Conservation (phyloP, 805 yeast species). For the Candida coquimbonensis region DNA sequence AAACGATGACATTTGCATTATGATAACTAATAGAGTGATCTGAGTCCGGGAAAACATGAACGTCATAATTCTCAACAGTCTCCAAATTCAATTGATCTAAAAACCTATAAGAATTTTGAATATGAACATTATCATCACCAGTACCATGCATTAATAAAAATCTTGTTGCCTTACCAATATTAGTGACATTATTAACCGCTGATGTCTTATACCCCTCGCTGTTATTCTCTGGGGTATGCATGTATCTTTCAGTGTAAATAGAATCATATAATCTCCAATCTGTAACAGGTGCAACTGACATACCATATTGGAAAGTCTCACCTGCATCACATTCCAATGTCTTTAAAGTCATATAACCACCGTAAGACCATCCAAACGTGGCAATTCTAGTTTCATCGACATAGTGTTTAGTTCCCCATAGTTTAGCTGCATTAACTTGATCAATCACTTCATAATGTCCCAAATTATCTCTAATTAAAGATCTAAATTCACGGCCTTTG, state of each 20-base stretch:
- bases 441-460: slow-evolving; percentile 82
- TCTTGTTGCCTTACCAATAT: slow-evolving; percentile 51
- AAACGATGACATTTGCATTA: slow-evolving; percentile 64
- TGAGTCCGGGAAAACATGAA: slow-evolving; percentile 75
- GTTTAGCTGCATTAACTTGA: slow-evolving; percentile 77
- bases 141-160: slow-evolving; percentile 92
- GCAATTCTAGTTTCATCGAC: slow-evolving; percentile 68
- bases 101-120: slow-evolving; percentile 78
- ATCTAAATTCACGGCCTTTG: slow-evolving; percentile 72
- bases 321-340: slow-evolving; percentile 79
- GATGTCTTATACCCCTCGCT: slow-evolving; percentile 52
- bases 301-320: slow-evolving; percentile 73
- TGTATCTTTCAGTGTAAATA: slow-evolving; percentile 89
- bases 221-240: slow-evolving; percentile 76
- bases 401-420: slow-evolving; percentile 55
- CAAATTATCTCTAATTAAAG: slow-evolving; percentile 70
- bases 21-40: slow-evolving; percentile 70
- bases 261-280: slow-evolving; percentile 91
- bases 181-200: slow-evolving; percentile 48
- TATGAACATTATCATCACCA: slow-evolving; percentile 95
- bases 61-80: slow-evolving; percentile 78
- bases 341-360: slow-evolving; percentile 89
- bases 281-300: slow-evolving; percentile 97
- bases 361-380: slow-evolving; percentile 98
- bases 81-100: slow-evolving; percentile 66